phyloP scores from a whole-genome alignment of 2,329 filamentous ascomycete genomes.

The Xylariaceae sp. region DNA sequence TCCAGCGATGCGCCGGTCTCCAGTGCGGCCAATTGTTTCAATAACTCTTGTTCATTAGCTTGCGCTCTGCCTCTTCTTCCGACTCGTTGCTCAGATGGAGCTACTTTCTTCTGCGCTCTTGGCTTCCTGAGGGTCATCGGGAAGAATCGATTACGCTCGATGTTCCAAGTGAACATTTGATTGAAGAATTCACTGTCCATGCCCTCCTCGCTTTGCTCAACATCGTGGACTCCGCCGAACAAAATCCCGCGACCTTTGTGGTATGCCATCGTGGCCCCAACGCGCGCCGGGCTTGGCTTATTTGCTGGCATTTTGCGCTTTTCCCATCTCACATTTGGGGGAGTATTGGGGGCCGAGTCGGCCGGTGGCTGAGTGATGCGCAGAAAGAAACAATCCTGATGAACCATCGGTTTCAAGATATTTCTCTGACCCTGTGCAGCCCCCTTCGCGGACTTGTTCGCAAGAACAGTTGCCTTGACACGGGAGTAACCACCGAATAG shows the following conservation, averaged over 20 bases:
- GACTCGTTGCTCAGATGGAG: slow-evolving; percentile 52
- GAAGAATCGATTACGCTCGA: slow-evolving; percentile 94
- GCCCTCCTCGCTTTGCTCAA: slow-evolving; percentile 86
- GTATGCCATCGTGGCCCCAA: slow-evolving; percentile 88
- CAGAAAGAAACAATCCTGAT: slow-evolving; percentile 93
- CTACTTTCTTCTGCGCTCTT: slow-evolving; percentile 62
- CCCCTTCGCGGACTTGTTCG: slow-evolving; percentile 62
- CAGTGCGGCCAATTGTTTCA: slow-evolving; percentile 80
- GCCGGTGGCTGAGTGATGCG: slow-evolving; percentile 69
- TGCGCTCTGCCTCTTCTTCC: slow-evolving; percentile 70
- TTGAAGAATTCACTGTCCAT: slow-evolving; percentile 99
- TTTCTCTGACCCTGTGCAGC: slow-evolving; percentile 61
- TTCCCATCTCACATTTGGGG: slow-evolving; percentile 83
- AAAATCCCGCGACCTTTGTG: slow-evolving; percentile 90
- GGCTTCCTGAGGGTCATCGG: slow-evolving; percentile 73
- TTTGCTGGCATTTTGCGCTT: slow-evolving; percentile 89
- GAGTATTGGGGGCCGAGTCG: slow-evolving; percentile 61
- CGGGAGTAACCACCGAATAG: slow-evolving; percentile 92
- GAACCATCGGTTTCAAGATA: slow-evolving; percentile 78
- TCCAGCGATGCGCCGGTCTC: slow-evolving; percentile 68
- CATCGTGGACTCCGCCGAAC: slow-evolving; percentile 92
- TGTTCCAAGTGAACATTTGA: slow-evolving; percentile 84
- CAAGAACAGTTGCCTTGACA: slow-evolving; percentile 66
- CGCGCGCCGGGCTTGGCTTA: slow-evolving; percentile 74
- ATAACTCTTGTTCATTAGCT: slow-evolving; percentile 85